These are phyloP conservation scores for Suillus placidus DNA, from an alignment of 768 basidiomycete genomes.

Conservation along the genomic window DNA sequence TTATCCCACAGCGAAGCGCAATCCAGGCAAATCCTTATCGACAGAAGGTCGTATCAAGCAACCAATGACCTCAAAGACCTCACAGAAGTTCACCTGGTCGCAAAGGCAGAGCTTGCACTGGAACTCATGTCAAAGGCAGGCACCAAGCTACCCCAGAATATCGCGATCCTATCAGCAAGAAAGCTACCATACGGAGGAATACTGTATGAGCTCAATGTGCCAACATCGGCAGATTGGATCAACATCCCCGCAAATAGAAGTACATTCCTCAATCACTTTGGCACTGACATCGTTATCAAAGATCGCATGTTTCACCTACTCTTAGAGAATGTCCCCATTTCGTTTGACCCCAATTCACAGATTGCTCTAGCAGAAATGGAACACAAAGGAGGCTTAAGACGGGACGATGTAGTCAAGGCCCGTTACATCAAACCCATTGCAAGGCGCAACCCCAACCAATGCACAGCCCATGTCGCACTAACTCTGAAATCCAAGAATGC, in stretches of 20 bases:
- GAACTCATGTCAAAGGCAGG: too few relatives aligned
- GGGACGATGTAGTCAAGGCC: slow-evolving; percentile 13
- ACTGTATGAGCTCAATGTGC: slow-evolving; percentile 17
- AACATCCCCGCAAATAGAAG: background rate
- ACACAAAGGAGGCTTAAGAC: slow-evolving; percentile 13
- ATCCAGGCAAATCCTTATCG: background rate
- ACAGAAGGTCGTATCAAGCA: background rate
- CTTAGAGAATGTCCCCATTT: slow-evolving; percentile 25
- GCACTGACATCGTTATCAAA: slow-evolving; percentile 9
- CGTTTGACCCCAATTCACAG: slow-evolving; percentile 14
- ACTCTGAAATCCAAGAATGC: slow-evolving; percentile 17
- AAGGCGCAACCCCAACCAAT: slow-evolving; percentile 19
- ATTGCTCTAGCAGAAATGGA: slow-evolving; percentile 14
- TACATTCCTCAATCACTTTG: slow-evolving; percentile 9
- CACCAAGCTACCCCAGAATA: background rate
- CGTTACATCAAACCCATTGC: slow-evolving; percentile 31
- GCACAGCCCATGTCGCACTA: slow-evolving; percentile 28
- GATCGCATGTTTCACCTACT: slow-evolving; percentile 13
- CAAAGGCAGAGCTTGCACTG: background rate
- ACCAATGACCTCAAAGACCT: background rate
- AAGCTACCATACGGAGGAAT: slow-evolving; percentile 18
- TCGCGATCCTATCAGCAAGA: background rate
- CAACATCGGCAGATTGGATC: slow-evolving; percentile 23
- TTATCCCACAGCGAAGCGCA: background rate
- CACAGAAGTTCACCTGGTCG: background rate